phyloP scores from a whole-genome alignment of 108 stramenopile genomes.

The Fragilaria crotonensis region DNA sequence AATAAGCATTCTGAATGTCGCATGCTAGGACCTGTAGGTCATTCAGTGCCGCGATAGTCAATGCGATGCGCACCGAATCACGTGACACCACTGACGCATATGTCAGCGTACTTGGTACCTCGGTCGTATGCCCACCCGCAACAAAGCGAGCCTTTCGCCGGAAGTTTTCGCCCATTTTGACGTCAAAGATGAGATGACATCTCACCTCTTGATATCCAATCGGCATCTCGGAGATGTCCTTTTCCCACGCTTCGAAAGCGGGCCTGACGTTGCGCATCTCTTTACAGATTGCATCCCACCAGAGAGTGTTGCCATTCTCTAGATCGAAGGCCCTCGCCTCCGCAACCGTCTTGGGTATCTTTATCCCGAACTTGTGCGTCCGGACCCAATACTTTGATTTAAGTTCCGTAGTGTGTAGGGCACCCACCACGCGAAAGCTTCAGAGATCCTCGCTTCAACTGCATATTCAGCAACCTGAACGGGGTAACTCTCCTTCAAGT shows the following conservation, averaged over 20 bases:
- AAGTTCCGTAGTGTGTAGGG: conserved; percentile 7
- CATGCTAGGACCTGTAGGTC: conserved; percentile 15
- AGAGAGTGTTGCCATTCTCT: too few relatives aligned
- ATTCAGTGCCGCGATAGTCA: conserved; percentile 28
- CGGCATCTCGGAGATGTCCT: neutral
- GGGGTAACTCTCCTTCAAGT: conserved; percentile 25
- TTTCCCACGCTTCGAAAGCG: conserved; percentile 15
- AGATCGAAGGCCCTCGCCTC: conserved; percentile 20
- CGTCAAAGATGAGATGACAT: too few relatives aligned
- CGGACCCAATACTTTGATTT: conserved; percentile 20
- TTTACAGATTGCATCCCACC: too few relatives aligned
- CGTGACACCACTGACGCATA: too few relatives aligned
- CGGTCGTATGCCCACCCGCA: conserved; percentile 14
- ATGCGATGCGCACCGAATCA: too few relatives aligned
- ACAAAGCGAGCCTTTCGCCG: conserved; percentile 23
- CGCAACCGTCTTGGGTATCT: conserved; percentile 20
- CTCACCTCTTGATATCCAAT: conserved; percentile 9
- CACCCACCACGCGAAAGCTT: conserved; percentile 42
- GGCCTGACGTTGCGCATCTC: neutral
- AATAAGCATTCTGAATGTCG: conserved; percentile 28
- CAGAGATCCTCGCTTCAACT: too few relatives aligned
- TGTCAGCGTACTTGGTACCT: conserved; percentile 18
- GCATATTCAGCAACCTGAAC: conserved; percentile 38
- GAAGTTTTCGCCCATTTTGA: conserved; percentile 15
- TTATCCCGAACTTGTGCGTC: too few relatives aligned